phyloP scores from a whole-genome alignment of 768 basidiomycete genomes.

The Tylopilus balloui region DNA sequence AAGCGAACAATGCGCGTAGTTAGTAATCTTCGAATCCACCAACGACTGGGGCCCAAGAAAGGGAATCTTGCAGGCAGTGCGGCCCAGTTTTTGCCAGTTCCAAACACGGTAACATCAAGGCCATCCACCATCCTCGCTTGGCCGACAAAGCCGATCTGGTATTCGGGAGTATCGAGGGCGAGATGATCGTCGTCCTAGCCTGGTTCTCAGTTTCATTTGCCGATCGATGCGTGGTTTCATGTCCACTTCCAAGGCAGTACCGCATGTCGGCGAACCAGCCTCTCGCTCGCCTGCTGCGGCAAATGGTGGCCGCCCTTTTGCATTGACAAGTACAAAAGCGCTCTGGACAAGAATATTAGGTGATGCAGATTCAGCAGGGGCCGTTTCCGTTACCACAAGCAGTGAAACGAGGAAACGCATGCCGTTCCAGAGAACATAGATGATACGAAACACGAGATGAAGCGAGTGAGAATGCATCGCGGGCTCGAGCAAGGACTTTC shows the following conservation, averaged over 20 bases:
- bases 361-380: not conserved
- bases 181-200: slow-evolving; percentile 7
- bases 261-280: not conserved
- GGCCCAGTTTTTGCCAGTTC: not conserved
- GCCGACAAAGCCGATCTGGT: slow-evolving; percentile 42
- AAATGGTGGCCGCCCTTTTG: slow-evolving; percentile 18
- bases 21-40: not conserved
- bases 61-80: not conserved
- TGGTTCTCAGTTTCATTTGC: not conserved
- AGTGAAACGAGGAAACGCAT: slow-evolving; percentile 35
- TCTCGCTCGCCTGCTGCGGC: not conserved
- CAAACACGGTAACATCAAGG: slow-evolving; percentile 9
- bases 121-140: slow-evolving; percentile 15
- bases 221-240: slow-evolving; percentile 5
- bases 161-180: slow-evolving; percentile 41
- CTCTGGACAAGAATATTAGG: slow-evolving; percentile 29
- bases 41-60: not conserved
- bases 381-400: slow-evolving; percentile 36
- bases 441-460: slow-evolving; percentile 21
- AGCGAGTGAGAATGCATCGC: slow-evolving; percentile 27
- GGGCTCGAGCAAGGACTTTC: slow-evolving; percentile 1
- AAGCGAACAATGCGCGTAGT: not conserved
- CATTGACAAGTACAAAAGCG: slow-evolving; percentile 32
- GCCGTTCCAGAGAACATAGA: slow-evolving; percentile 30
- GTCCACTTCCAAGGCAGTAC: slow-evolving; percentile 1